These are phyloP conservation scores for Paramyrothecium sp. DNA, from an alignment of 2,329 filamentous ascomycete species.

Conservation along the genomic window DNA sequence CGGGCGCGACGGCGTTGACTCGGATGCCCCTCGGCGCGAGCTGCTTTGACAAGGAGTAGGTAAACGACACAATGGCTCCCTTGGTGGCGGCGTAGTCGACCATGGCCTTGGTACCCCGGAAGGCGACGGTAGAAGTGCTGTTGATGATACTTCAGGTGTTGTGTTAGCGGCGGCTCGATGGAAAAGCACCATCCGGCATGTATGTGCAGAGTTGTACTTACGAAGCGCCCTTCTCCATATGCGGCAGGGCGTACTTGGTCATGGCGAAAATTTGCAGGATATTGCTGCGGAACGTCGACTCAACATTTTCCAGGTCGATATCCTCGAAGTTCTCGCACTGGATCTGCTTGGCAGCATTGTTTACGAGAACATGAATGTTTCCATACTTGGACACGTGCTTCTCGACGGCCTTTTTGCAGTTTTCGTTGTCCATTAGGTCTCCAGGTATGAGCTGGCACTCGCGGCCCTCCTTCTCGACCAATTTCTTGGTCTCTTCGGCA, in stretches of 20 bases:
- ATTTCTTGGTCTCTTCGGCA: constrained; percentile 49
- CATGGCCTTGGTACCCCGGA: constrained; percentile 48
- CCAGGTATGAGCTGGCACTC: constrained; percentile 46
- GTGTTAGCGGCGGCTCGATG: too few species aligned
- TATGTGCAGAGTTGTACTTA: constrained; percentile 19
- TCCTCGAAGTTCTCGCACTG: constrained; percentile 51
- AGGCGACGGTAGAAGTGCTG: constrained; percentile 51
- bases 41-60: constrained; percentile 49
- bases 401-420: constrained; percentile 49
- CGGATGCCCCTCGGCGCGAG: constrained; percentile 55
- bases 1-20: constrained; percentile 46
- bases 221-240: constrained; percentile 50
- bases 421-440: constrained; percentile 47
- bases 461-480: constrained; percentile 49
- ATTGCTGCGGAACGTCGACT: constrained; percentile 56
- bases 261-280: constrained; percentile 59
- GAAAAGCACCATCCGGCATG: too few species aligned
- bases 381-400: constrained; percentile 49
- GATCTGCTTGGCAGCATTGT: constrained; percentile 58
- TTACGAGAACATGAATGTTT: constrained; percentile 50
- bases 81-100: constrained; percentile 59
- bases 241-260: constrained; percentile 53
- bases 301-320: constrained; percentile 52
- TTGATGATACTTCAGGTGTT: constrained; percentile 50
- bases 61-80: constrained; percentile 57